Percentiles rank a stretch among this genome's conserved stretches.
These are phyloP conservation scores for Colletotrichum australisinense DNA, from an alignment of 2,329 filamentous ascomycete genomes.

Conservation along the genomic window DNA sequence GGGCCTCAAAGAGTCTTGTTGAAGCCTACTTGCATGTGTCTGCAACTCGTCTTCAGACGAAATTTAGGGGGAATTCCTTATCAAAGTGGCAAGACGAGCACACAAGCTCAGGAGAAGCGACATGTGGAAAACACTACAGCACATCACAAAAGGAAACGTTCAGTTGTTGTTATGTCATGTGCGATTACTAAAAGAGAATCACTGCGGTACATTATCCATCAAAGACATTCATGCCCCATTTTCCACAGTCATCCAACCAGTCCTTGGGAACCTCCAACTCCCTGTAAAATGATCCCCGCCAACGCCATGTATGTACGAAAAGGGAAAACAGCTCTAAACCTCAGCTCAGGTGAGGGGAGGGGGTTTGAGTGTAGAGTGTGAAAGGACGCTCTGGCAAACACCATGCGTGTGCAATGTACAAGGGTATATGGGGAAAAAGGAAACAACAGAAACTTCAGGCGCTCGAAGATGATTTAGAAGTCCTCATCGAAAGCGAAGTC, in stretches of 20 bases:
- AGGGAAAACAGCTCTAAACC: slow-evolving; percentile 18
- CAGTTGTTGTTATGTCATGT: slow-evolving; percentile 16
- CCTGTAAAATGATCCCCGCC: slow-evolving; percentile 20
- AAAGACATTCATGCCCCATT: slow-evolving; percentile 33
- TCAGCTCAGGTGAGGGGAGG: slow-evolving; percentile 5
- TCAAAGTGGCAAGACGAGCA: background rate
- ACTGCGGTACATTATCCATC: slow-evolving; percentile 33
- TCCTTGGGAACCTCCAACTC: slow-evolving; percentile 28
- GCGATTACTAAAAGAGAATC: slow-evolving; percentile 20
- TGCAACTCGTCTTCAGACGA: background rate
- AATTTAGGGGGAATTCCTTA: background rate
- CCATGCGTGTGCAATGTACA: slow-evolving; percentile 36
- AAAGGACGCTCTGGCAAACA: slow-evolving; percentile 42
- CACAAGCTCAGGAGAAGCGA: background rate
- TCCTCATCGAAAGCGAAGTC: slow-evolving; percentile 97
- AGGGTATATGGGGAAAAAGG: slow-evolving; percentile 38
- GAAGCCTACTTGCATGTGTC: background rate
- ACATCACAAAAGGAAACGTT: background rate
- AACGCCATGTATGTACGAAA: slow-evolving; percentile 31
- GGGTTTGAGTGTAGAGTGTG: slow-evolving; percentile 28
- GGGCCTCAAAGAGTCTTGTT: background rate
- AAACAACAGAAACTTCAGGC: slow-evolving; percentile 29
- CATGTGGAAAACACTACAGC: too few relatives aligned
- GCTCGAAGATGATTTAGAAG: slow-evolving; percentile 72
- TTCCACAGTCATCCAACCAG: slow-evolving; percentile 32